A percentile compares a stretch with the other conserved stretches of the same genome.
Evolutionary conservation across 805 yeast species (phyloP).

Genomic region (Kluyveromyces lactis): DNA sequence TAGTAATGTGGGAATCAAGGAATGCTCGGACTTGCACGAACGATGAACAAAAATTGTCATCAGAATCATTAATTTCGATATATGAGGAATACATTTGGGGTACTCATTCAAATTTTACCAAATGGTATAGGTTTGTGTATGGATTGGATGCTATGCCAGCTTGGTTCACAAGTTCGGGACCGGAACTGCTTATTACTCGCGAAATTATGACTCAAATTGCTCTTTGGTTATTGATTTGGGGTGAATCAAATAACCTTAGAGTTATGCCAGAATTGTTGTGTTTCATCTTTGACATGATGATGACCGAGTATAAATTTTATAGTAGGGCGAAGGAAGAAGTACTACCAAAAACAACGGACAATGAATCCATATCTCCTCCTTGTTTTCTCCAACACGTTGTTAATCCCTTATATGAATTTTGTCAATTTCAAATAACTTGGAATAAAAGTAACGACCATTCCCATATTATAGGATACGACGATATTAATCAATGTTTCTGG

Average conservation of each 20-base stretch:
- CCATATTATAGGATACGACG: slow-evolving; percentile 75
- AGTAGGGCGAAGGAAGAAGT: no score
- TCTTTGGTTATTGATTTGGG: slow-evolving; percentile 73
- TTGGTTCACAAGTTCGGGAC: background rate
- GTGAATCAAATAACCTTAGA: slow-evolving; percentile 78
- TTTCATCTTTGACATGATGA: slow-evolving; percentile 45
- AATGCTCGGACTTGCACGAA: slow-evolving; percentile 39
- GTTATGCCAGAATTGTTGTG: slow-evolving; percentile 87
- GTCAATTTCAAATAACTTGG: slow-evolving; percentile 22
- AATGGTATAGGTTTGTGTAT: slow-evolving; percentile 86
- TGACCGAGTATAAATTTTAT: slow-evolving; percentile 41
- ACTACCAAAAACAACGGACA: no score
- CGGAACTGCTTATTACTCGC: background rate
- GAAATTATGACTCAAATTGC: slow-evolving; percentile 54
- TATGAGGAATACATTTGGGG: slow-evolving; percentile 94
- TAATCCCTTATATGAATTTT: slow-evolving; percentile 30
- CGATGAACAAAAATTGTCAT: slow-evolving; percentile 33
- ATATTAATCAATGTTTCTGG: slow-evolving; percentile 85
- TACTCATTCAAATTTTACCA: slow-evolving; percentile 71
- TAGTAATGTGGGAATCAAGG: slow-evolving; percentile 58
- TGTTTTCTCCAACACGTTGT: slow-evolving; percentile 21
- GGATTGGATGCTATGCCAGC: slow-evolving; percentile 36
- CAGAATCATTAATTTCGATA: slow-evolving; percentile 58
- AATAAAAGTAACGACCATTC: slow-evolving; percentile 50
- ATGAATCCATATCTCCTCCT: slow-evolving; percentile 30